Evolutionary conservation across 192 early-diverging fungal species (phyloP).

Genomic region (Rhizoclosmatium globosum): DNA sequence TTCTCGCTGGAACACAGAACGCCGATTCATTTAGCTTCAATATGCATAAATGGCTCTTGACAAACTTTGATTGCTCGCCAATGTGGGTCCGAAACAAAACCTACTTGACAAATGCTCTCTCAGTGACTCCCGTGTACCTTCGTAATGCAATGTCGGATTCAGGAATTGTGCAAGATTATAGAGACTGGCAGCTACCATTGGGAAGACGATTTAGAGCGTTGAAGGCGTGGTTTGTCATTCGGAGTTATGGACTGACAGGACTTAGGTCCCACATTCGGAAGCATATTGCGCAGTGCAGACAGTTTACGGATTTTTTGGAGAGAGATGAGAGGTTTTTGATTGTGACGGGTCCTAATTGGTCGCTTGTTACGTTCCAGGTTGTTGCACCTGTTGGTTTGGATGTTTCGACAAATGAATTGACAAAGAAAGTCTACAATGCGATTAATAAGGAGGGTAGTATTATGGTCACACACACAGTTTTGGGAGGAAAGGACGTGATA

Average conservation of each 20-base stretch:
- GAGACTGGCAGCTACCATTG: constrained; percentile 66
- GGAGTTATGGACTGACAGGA: constrained; percentile 62
- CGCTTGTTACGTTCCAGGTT: constrained; percentile 34
- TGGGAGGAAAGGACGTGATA: constrained; percentile 22
- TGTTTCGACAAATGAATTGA: constrained; percentile 21
- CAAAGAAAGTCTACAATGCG: constrained; percentile 20
- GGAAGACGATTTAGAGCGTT: constrained; percentile 68
- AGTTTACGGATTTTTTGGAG: background rate
- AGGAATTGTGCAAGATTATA: constrained; percentile 58
- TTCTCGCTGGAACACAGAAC: constrained; percentile 55
- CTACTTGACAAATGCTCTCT: constrained; percentile 58
- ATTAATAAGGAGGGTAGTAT: constrained; percentile 31
- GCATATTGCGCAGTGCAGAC: constrained; percentile 17
- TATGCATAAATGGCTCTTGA: constrained; percentile 71
- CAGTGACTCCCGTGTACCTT: constrained; percentile 60
- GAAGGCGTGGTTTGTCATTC: constrained; percentile 74
- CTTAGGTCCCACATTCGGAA: constrained; percentile 60
- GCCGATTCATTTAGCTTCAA: constrained; percentile 72
- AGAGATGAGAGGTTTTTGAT: constrained; percentile 3
- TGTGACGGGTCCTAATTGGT: constrained; percentile 29
- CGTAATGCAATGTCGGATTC: constrained; percentile 48
- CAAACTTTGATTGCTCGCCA: constrained; percentile 72
- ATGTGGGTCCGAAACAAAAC: constrained; percentile 61
- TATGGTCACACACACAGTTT: constrained; percentile 26
- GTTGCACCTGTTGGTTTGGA: background rate